Conservation (phyloP, 2,329 filamentous ascomycete species). For the Thielaviopsis musarum region DNA sequence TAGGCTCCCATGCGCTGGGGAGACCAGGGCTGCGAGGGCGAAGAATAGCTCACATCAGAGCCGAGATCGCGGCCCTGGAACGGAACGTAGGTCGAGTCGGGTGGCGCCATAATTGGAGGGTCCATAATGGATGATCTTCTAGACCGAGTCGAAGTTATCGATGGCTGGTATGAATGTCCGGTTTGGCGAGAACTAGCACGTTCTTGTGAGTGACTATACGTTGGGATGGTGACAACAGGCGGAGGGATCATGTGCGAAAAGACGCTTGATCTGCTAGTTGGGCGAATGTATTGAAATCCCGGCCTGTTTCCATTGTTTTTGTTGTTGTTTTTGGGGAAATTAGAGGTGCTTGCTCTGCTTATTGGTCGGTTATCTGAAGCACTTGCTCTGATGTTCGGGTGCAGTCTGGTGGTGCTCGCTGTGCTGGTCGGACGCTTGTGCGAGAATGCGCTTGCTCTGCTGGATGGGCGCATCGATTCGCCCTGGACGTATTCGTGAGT, state of each 20-base stretch:
- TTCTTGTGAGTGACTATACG: slow-evolving; percentile 25
- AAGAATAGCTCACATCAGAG: slow-evolving; percentile 19
- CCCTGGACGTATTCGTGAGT: background rate
- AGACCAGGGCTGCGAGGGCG: slow-evolving; percentile 43
- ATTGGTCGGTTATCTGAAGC: background rate
- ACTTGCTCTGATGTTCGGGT: background rate
- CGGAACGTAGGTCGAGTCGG: slow-evolving; percentile 45
- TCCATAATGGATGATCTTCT: slow-evolving; percentile 36
- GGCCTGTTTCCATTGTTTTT: background rate
- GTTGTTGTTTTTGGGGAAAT: background rate
- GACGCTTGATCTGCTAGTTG: slow-evolving; percentile 4
- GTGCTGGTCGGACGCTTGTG: slow-evolving; percentile 3
- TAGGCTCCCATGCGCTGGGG: slow-evolving; percentile 44
- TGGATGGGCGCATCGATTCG: background rate
- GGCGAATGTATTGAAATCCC: background rate
- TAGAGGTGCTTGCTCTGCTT: background rate
- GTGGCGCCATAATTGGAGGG: slow-evolving; percentile 41
- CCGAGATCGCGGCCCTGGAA: slow-evolving; percentile 30
- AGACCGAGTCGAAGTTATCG: slow-evolving; percentile 30
- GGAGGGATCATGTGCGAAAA: background rate
- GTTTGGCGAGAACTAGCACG: slow-evolving; percentile 28
- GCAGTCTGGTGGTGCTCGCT: background rate
- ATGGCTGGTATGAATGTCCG: slow-evolving; percentile 35
- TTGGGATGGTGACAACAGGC: slow-evolving; percentile 10
- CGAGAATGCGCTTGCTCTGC: background rate